Evolutionary conservation across 176 grass and related monocot species (phyloP), one percentile per base, ranked within the genome.

Genomic region (Raddia distichophylla): DNA sequence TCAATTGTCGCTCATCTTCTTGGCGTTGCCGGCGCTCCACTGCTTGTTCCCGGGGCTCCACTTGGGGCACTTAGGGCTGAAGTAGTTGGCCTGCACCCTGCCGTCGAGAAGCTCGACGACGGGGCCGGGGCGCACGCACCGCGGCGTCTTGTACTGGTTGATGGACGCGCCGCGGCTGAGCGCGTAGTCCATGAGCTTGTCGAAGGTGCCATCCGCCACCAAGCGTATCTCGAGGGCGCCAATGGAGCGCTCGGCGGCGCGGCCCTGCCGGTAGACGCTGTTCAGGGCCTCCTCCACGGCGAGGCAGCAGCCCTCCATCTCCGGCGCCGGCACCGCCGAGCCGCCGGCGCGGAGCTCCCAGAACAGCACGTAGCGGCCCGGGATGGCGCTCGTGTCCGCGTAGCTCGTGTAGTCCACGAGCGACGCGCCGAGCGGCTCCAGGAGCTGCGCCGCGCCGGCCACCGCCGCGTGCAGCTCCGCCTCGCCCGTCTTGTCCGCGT

Each of bases 141-240:
- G 66, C 2, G 92, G 92, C 66, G 86, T 87, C 86, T 94, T 94
- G 88, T 88, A 94, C 80, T 94, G 88, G 75, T 87, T 94, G 83
- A 86, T 87, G 52, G 92, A 82, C 4, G 83, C 75, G 60, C 92
- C 88, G 14, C 89, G 84, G 40, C 86, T 73, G 64, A 91, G 73
- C 71, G 80, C 89, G 71, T 86, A 65, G 83, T 94, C 92, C 92
- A 94, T 81, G 44, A 94, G 81, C 75, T 88, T 88, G 49, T 82
- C 64, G 69, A 94, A 94, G 2, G 88, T 91, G 52, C 86, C 92
- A 8, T 60, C 50, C 9, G 71, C 53, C 5, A 94, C 88, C 5
- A 94, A 80, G 8, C 92, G 79, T 32, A 94, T 87, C 88, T 94
- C 92, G 13, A 91, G 83, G 2, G 88, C 83, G 0, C 92, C 92